Base-by-base conservation (phyloP, 23 red algal species). In the Gracilariopsis chorda region DNA sequence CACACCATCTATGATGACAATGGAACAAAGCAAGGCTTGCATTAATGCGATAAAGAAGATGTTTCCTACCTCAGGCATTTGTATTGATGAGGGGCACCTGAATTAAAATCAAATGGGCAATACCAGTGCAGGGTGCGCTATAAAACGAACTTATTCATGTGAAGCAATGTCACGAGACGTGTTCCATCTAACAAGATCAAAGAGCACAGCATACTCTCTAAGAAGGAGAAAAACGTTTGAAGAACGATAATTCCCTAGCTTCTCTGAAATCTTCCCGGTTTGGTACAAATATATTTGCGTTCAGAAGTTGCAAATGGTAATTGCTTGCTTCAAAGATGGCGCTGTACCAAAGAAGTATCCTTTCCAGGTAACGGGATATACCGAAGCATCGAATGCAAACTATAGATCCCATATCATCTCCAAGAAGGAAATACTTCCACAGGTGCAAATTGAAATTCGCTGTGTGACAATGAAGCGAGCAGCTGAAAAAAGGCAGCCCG, bases 261-360 rank as follows among this genome's bases (percentile, higher is more conserved):
- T 82, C 20, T 2, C 56, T 3, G 48, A 59, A 41, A 34, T 13
- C 17, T 32, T 37, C 9, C 77, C 77, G 39, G 47, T 53, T 4
- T 82, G 72, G 72, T 77, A 48, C 72, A 77, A 77, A 51, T 77
- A 51, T 21, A 7, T 77, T 6, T 77, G 49, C 17, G 28, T 48
- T 0, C 6, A 77, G 7, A 48, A 1, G 12, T 16, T 13, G 9
- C 11, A 17, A 63, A 63, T 63, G 0, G 0, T 1, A 13, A 30
- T 63, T 13, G 58, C 9, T 17, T 1, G 3, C 7, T 77, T 51
- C 40, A 11, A 14, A 4, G 48, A 77, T 43, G n/a, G 5, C 20
- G 43, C 25, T 17, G 36, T 77, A 20, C 49, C 72, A 13, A 11
- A 42, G 21, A 7, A 43, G 72, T 77, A 48, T 43, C 17, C 49